Evolutionary conservation across 116 monocot species (phyloP), one percentile per base, ranked within the genome.

Genomic region (Dioscorea cayenensis): DNA sequence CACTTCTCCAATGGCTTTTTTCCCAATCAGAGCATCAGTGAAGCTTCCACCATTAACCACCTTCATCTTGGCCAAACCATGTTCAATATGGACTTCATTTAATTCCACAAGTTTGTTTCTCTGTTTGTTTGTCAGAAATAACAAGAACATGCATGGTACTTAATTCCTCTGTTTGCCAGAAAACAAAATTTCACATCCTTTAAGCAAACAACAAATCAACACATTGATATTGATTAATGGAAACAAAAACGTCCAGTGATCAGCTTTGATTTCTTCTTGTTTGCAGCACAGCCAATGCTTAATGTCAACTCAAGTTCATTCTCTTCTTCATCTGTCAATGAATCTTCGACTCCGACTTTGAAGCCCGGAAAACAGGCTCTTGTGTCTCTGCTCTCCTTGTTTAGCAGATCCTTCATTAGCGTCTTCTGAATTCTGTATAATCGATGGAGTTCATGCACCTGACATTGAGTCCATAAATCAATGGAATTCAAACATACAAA

Each of bases 361-460:
- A 20, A 21, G 67, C 36, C 55, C 71, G 52, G 61, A 38, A 75
- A 17, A 70, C 67, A 76, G 22, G 68, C 60, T 14, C 25, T 71
- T 35, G 76, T 19, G 29, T 82, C 76, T 51, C 36, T 51, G 43
- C 64, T 71, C 28, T 72, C 65, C 60, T 50, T 67, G 19, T 35
- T 61, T 37, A 36, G 69, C 43, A 73, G 16, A 19, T 84, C 82
- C 29, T 76, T 60, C 82, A 77, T 82, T 55, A 88, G 74, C 64
- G 36, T 75, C 68, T 75, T 88, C 43, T 88, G 88, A 49, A 84
- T 76, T 66, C 50, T 12, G 49, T 88, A 84, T 11, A 84, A 25
- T 11, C 79, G 63, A 79, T 84, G 84, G 38, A 88, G 84, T 63
- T 88, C 84, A 36, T 63, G 66, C 20, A 88, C 82, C 88, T 88